Evolutionary conservation across 140 eudicot genomes (phyloP), one percentile per base, ranked within the genome.

Genomic region (Ambrosia hybrid): DNA sequence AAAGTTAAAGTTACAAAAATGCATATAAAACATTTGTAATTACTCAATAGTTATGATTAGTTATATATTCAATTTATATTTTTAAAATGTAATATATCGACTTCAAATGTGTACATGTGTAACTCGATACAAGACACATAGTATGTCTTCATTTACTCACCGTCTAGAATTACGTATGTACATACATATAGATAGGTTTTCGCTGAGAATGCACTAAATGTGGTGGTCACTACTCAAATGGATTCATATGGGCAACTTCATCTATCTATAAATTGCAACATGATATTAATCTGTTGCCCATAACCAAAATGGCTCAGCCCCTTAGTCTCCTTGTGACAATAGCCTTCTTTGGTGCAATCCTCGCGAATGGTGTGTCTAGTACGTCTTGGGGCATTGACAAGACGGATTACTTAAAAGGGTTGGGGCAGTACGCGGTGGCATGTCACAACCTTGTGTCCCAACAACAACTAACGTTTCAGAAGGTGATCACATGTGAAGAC

Each of bases 401-500:
- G 56, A 14, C 61, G 9, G 6, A 41, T 48, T 73, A 65, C 71
- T 4, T 36, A 4, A 41, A 57, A 72, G 65, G 72, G 51, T 57
- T 78, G 56, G 83, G 82, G 1, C 30, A 65, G 56, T 78, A 72
- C 43, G 83, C 83, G n/a, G 78, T 78, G 30, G 74, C 73, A 46
- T 51, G 65, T 65, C 61, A 78, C 70, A 78, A 78, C 49, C 73
- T 72, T 36, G 65, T 3, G 38, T 72, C 78, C n/a, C 12, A 66
- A 33, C 65, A 72, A 6, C 70, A 65, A 10, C 63, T 78, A 43
- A 57, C 78, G 10, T 72, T 78, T 9, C 58, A 72, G 14, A 78
- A 72, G 77, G 83, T 78, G 69, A 72, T 78, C 65, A 1, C 51
- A 0, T 78, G 73, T 15, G 58, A 66, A 12, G 15, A 43, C 0